Base-by-base conservation (phyloP, 805 yeast species). In the Yamadazyma ubonensis region DNA sequence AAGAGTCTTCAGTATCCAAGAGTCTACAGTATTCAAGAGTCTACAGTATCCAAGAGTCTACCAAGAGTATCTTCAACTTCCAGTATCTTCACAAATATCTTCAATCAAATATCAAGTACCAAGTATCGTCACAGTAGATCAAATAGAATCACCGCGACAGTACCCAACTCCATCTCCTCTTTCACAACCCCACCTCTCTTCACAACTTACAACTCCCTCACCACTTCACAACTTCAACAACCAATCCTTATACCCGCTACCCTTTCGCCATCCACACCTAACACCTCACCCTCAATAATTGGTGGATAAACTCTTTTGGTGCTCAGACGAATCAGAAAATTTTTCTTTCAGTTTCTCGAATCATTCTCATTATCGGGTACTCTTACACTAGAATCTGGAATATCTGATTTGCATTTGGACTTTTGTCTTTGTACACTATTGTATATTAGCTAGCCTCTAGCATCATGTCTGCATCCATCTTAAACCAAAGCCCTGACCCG, bases 291-390 rank as follows among this genome's bases (percentile, higher is more conserved):
- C 26, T 23, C 26, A 23, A 23, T 16, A 28, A 29, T 36, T 29
- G 33, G 33, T 36, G 26, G 21, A 19, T 19, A 29, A 17, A 29
- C 40, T 37, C 40, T 36, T 36, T 36, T 36, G 33, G 39, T 36
- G 39, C 39, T 36, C 29, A 36, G 40, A 37, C 40, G 34, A 37
- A 30, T 11, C 35, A 8, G 37, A 33, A 36, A 37, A 37, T 29
- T 18, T 37, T 37, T 37, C 30, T 30, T 30, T 23, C 14, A 30
- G 21, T 37, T 36, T 38, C 36, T 38, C 41, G 41, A 38, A 38
- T 38, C 41, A 38, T 15, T 15, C 35, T 20, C 27, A 32, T 18
- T 11, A 20, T 27, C 16, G 25, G 35, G 19, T 30, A 23, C n/a
- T 14, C 30, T 27, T 27, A 27, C 30, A 5, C 4, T n/a, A 14